Percentiles rank a stretch among this genome's conserved stretches.
These are phyloP conservation scores for Cladosporium sp. DNA, from an alignment of 2,329 filamentous ascomycete genomes.

Conservation along the genomic window DNA sequence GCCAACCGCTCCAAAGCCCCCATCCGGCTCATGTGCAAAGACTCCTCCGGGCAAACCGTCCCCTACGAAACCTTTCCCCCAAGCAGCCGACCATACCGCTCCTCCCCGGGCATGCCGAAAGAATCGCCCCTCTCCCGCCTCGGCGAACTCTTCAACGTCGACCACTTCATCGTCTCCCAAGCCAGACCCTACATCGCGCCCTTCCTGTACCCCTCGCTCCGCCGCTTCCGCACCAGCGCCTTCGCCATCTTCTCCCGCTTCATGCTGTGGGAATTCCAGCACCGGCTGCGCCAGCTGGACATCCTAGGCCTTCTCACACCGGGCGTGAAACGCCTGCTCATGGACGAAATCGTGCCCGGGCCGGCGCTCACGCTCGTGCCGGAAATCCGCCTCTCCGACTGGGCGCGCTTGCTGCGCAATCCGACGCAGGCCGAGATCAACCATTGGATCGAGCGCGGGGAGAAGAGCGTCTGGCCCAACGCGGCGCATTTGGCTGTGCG, in stretches of 20 bases:
- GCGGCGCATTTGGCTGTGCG: conserved; percentile 76
- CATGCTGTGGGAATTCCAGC: conserved; percentile 71
- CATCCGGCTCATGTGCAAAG: conserved; percentile 65
- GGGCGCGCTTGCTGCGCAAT: conserved; percentile 74
- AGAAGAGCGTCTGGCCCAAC: conserved; percentile 87
- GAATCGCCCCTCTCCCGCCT: conserved; percentile 61
- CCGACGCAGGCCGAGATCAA: conserved; percentile 71
- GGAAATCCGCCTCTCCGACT: conserved; percentile 68
- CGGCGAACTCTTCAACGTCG: conserved; percentile 83
- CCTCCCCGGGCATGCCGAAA: background rate
- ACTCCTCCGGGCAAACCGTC: conserved; percentile 65
- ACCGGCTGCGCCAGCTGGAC: conserved; percentile 77
- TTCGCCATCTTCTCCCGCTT: conserved; percentile 51
- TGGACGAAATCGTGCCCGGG: conserved; percentile 67
- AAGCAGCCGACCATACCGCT: background rate
- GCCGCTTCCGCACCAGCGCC: conserved; percentile 2
- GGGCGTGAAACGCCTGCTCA: conserved; percentile 24
- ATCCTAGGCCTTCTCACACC: conserved; percentile 51
- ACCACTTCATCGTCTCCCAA: conserved; percentile 93
- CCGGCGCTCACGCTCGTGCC: conserved; percentile 79
- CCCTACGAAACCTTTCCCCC: conserved; percentile 50
- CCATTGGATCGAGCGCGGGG: conserved; percentile 81
- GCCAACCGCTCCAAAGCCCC: conserved; percentile 21
- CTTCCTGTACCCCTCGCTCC: conserved; percentile 32
- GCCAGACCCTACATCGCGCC: conserved; percentile 85